phyloP scores from a whole-genome alignment of 148 eudicot species.

The Linanthus parryae region DNA sequence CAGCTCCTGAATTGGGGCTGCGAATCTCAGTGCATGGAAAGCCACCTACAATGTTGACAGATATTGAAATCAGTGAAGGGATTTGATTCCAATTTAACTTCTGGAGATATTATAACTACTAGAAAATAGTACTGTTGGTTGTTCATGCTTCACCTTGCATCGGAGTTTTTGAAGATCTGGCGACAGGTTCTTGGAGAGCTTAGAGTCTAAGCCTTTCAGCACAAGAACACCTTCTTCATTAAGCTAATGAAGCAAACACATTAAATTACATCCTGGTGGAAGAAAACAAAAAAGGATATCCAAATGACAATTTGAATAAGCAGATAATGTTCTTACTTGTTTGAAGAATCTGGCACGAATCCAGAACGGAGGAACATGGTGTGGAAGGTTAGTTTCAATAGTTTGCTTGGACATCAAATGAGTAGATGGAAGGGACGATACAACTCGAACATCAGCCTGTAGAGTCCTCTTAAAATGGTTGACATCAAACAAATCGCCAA shows the following conservation, averaged over 20 bases:
- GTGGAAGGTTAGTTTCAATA: slow-evolving; percentile 55
- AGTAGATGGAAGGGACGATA: slow-evolving; percentile 62
- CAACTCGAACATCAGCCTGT: slow-evolving; percentile 68
- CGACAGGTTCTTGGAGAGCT: slow-evolving; percentile 66
- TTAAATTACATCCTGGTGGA: too few relatives aligned
- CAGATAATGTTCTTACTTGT: slow-evolving; percentile 45
- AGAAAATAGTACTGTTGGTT: neutral
- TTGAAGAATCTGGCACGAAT: slow-evolving; percentile 62
- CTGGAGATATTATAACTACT: neutral
- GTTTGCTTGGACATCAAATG: slow-evolving; percentile 61
- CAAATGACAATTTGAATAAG: too few relatives aligned
- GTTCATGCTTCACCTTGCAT: slow-evolving; percentile 37
- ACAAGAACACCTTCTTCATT: slow-evolving; percentile 67
- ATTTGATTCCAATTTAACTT: neutral
- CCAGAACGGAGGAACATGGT: slow-evolving; percentile 67
- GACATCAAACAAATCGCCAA: slow-evolving; percentile 65
- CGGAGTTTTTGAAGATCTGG: slow-evolving; percentile 65
- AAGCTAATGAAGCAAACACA: slow-evolving; percentile 32
- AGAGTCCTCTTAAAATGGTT: slow-evolving; percentile 79
- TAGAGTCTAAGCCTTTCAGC: slow-evolving; percentile 70
- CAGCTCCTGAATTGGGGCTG: slow-evolving; percentile 48
- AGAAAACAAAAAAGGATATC: too few relatives aligned
- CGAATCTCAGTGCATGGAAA: slow-evolving; percentile 69
- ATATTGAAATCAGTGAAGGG: neutral
- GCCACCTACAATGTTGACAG: slow-evolving; percentile 39